Percentiles rank a stretch among this genome's conserved stretches.
phyloP scores from a whole-genome alignment of 2,329 filamentous ascomycete species.

The Corniculantispora saksenae region DNA sequence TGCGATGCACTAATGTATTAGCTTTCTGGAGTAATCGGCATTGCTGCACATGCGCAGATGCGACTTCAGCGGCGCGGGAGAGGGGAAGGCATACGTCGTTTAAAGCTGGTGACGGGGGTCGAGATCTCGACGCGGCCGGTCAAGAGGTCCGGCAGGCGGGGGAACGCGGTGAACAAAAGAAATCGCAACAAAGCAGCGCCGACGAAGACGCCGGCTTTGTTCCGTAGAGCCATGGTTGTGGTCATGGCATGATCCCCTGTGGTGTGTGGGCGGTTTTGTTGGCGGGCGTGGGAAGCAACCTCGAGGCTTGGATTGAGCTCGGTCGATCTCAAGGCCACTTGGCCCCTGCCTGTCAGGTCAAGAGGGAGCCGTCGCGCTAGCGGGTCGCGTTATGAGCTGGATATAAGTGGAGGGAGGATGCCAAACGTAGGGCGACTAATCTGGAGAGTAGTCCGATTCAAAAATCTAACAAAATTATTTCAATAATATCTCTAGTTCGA shows the following conservation, averaged over 20 bases:
- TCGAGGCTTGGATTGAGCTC: slow-evolving; percentile 5
- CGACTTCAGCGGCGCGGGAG: too few relatives aligned
- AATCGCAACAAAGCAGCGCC: slow-evolving; percentile 78
- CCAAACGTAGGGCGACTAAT: too few relatives aligned
- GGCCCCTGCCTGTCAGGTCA: slow-evolving; percentile 19
- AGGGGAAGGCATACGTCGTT: slow-evolving; percentile 67
- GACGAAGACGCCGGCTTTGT: slow-evolving; percentile 62
- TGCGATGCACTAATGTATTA: slow-evolving; percentile 42
- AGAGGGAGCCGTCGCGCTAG: slow-evolving; percentile 7
- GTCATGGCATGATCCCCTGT: slow-evolving; percentile 35
- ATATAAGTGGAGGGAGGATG: background rate
- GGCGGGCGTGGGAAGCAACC: background rate
- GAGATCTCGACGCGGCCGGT: slow-evolving; percentile 94
- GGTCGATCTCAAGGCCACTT: slow-evolving; percentile 28
- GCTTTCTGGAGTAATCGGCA: background rate
- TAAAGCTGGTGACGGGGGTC: slow-evolving; percentile 96
- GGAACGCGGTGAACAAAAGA: slow-evolving; percentile 77
- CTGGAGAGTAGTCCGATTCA: too few relatives aligned
- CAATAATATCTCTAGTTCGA: too few relatives aligned
- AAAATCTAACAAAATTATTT: too few relatives aligned
- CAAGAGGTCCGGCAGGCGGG: slow-evolving; percentile 78
- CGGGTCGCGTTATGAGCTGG: slow-evolving; percentile 4
- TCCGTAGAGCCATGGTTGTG: slow-evolving; percentile 41
- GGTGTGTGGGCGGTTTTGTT: slow-evolving; percentile 10
- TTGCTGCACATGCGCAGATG: too few relatives aligned